A percentile compares a stretch with the other conserved stretches of the same genome.
phyloP scores from a whole-genome alignment of 371 early-diverging fungal genomes.

The Apophysomyces ossiformis region DNA sequence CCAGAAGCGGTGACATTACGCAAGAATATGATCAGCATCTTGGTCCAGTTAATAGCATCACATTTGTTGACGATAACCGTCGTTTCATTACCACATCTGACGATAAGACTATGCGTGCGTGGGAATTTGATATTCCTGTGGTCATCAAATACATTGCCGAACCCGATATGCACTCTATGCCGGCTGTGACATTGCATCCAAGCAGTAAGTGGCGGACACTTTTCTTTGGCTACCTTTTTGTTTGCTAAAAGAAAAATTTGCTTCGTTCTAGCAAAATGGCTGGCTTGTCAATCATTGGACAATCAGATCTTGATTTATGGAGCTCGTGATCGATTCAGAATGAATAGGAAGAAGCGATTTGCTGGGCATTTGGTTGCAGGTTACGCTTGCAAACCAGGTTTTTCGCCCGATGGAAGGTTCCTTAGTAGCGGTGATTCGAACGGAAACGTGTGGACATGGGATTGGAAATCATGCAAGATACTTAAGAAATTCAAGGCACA shows the following conservation, averaged over 20 bases:
- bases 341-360: slow-evolving; percentile 92
- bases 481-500: slow-evolving; percentile 90
- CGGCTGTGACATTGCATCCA: slow-evolving; percentile 87
- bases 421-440: slow-evolving; percentile 92
- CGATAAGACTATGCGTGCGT: slow-evolving; percentile 95
- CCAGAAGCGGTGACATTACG: slow-evolving; percentile 77
- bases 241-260: background rate
- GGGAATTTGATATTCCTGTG: slow-evolving; percentile 98
- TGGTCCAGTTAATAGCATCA: slow-evolving; percentile 95
- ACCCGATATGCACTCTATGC: slow-evolving; percentile 96
- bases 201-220: slow-evolving; percentile 65
- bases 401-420: slow-evolving; percentile 92
- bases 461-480: slow-evolving; percentile 92
- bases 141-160: slow-evolving; percentile 97
- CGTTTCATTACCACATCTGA: slow-evolving; percentile 95
- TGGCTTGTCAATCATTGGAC: slow-evolving; percentile 93
- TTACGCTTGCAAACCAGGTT: slow-evolving; percentile 93
- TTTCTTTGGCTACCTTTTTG: background rate
- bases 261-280: slow-evolving; percentile 79
- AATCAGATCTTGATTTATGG: slow-evolving; percentile 92
- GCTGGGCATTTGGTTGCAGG: slow-evolving; percentile 94
- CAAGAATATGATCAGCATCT: slow-evolving; percentile 97
- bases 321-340: slow-evolving; percentile 84
- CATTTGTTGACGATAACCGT: slow-evolving; percentile 93
- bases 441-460: slow-evolving; percentile 95